These are phyloP conservation scores for Sporothrix brunneoviolacea DNA, from an alignment of 2,329 filamentous ascomycete species.

Conservation along the genomic window DNA sequence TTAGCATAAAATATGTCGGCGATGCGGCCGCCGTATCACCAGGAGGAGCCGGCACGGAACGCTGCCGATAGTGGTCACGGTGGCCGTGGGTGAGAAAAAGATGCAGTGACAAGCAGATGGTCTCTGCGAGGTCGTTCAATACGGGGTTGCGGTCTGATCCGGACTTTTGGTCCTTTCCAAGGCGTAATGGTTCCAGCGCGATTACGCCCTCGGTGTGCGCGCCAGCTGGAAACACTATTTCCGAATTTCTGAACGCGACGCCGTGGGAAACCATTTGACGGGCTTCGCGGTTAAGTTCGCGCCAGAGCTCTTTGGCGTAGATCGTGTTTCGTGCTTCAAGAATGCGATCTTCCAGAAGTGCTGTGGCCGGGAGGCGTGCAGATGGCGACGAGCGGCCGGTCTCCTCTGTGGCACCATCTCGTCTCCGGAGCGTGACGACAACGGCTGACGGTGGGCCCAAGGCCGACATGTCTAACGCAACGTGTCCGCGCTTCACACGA, in stretches of 20 bases:
- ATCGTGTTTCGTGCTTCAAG: conserved; percentile 71
- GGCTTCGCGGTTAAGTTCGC: conserved; percentile 79
- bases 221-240: conserved; percentile 50
- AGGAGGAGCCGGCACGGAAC: conserved; percentile 50
- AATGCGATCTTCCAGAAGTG: conserved; percentile 60
- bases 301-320: conserved; percentile 80
- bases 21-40: conserved; percentile 33
- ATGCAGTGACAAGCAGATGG: conserved; percentile 60
- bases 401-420: background rate
- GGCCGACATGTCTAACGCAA: conserved; percentile 62
- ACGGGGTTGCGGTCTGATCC: background rate
- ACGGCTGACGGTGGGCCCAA: conserved; percentile 35
- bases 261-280: conserved; percentile 64
- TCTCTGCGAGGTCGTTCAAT: conserved; percentile 47
- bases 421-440: conserved; percentile 7
- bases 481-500: conserved; percentile 65
- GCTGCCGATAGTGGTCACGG: conserved; percentile 50
- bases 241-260: conserved; percentile 55
- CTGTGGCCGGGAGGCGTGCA: conserved; percentile 35
- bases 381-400: conserved; percentile 3
- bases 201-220: conserved; percentile 54
- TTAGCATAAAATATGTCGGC: conserved; percentile 43
- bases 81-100: conserved; percentile 76
- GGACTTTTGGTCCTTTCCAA: conserved; percentile 19
- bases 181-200: conserved; percentile 58